Conservation (phyloP, 768 basidiomycete species). For the Wakefieldia striispora region DNA sequence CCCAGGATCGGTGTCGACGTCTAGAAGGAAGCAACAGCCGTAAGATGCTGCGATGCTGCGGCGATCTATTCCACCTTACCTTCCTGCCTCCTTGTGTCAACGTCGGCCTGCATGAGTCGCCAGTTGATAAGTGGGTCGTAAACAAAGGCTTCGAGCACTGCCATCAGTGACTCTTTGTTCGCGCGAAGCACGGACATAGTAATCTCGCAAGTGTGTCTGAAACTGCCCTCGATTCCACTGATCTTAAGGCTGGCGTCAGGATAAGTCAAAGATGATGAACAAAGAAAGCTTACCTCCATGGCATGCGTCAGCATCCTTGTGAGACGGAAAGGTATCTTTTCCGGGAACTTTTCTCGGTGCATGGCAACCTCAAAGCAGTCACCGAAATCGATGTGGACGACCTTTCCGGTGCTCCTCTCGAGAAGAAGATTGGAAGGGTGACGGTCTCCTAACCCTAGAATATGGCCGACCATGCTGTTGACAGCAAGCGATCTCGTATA, state of each 20-base stretch:
- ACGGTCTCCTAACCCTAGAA: slow-evolving; percentile 94
- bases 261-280: not conserved
- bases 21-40: slow-evolving; percentile 17
- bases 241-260: slow-evolving; percentile 53
- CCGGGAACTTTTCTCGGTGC: slow-evolving; percentile 98
- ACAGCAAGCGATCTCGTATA: slow-evolving; percentile 95
- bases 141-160: slow-evolving; percentile 97
- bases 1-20: slow-evolving; percentile 48
- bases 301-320: slow-evolving; percentile 98
- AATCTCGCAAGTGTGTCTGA: slow-evolving; percentile 92
- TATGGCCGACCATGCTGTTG: slow-evolving; percentile 98
- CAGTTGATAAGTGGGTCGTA: slow-evolving; percentile 98
- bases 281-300: slow-evolving; percentile 75
- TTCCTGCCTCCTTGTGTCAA: slow-evolving; percentile 66
- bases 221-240: slow-evolving; percentile 97
- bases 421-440: slow-evolving; percentile 95
- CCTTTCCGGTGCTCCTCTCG: slow-evolving; percentile 87
- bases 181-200: slow-evolving; percentile 96
- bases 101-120: slow-evolving; percentile 86
- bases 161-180: slow-evolving; percentile 99
- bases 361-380: slow-evolving; percentile 99
- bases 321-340: slow-evolving; percentile 96
- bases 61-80: slow-evolving; percentile 39
- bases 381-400: slow-evolving; percentile 96
- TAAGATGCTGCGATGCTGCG: slow-evolving; percentile 3